Conservation (phyloP, 352 stramenopile species). For the Phytophthora kernoviae region DNA sequence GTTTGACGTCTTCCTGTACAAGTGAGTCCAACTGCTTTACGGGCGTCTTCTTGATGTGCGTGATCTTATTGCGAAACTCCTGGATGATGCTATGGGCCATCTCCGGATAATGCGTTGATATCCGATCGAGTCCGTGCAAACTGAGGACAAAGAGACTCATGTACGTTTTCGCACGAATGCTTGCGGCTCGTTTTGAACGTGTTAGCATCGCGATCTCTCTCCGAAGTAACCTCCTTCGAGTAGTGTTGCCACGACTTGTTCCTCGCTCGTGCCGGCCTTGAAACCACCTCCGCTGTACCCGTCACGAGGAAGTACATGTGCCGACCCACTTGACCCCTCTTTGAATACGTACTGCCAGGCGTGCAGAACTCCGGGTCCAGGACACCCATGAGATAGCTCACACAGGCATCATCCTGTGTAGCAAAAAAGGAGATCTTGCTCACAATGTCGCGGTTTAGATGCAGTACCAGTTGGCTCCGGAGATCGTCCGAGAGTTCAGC, state of each 20-base stretch:
- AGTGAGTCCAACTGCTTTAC: conserved; percentile 37
- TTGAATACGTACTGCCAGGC: conserved; percentile 83
- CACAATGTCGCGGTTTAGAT: conserved; percentile 83
- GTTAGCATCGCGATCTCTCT: conserved; percentile 85
- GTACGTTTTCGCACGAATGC: conserved; percentile 81
- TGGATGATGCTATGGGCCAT: conserved; percentile 78
- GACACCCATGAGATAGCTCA: conserved; percentile 87
- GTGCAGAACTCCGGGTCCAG: conserved; percentile 81
- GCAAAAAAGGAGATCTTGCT: conserved; percentile 86
- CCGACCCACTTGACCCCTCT: conserved; percentile 72
- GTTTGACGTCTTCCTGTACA: conserved; percentile 40
- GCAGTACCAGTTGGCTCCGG: conserved; percentile 71
- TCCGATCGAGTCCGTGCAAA: conserved; percentile 68
- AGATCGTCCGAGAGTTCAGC: conserved; percentile 73
- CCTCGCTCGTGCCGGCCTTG: conserved; percentile 51
- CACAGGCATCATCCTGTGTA: conserved; percentile 75
- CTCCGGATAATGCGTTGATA: conserved; percentile 79
- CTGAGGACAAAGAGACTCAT: conserved; percentile 82
- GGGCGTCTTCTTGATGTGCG: conserved; percentile 71
- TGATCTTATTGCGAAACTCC: conserved; percentile 85
- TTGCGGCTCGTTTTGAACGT: conserved; percentile 76
- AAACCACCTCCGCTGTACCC: conserved; percentile 71
- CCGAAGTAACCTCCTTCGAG: conserved; percentile 82
- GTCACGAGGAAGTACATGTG: conserved; percentile 90
- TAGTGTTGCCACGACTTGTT: conserved; percentile 66